Evolutionary conservation across 2,329 filamentous ascomycete genomes (phyloP).

Genomic region (Fusarium austroafricanum): DNA sequence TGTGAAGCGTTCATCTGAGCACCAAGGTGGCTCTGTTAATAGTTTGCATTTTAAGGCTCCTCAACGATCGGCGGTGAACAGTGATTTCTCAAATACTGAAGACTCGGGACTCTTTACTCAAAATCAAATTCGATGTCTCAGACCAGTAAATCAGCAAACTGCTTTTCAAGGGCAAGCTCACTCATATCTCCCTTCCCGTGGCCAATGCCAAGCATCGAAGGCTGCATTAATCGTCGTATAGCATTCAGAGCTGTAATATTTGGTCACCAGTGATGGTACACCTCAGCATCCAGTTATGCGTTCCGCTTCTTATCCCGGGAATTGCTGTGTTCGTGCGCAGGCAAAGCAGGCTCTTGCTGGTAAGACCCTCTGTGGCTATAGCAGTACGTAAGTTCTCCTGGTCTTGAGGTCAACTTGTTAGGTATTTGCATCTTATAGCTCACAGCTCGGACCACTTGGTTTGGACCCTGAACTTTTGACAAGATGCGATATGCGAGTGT

Average conservation of each 20-base stretch:
- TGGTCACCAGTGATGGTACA: background rate
- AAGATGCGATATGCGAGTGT: slow-evolving; percentile 25
- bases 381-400: slow-evolving; percentile 17
- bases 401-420: slow-evolving; percentile 3
- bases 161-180: background rate
- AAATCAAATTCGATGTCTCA: background rate
- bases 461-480: slow-evolving; percentile 36
- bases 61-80: slow-evolving; percentile 13
- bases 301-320: background rate
- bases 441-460: slow-evolving; percentile 32
- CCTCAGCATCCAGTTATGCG: slow-evolving; percentile 4
- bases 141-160: background rate
- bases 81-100: background rate
- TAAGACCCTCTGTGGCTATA: slow-evolving; percentile 3
- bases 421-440: slow-evolving; percentile 11
- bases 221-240: background rate
- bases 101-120: background rate
- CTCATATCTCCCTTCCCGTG: background rate
- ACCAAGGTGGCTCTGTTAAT: background rate
- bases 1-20: background rate
- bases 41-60: background rate
- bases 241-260: background rate
- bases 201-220: background rate
- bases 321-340: background rate
- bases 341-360: background rate